These are phyloP conservation scores for Diaporthe velutina DNA, from an alignment of 2,329 filamentous ascomycete genomes.

Conservation along the genomic window DNA sequence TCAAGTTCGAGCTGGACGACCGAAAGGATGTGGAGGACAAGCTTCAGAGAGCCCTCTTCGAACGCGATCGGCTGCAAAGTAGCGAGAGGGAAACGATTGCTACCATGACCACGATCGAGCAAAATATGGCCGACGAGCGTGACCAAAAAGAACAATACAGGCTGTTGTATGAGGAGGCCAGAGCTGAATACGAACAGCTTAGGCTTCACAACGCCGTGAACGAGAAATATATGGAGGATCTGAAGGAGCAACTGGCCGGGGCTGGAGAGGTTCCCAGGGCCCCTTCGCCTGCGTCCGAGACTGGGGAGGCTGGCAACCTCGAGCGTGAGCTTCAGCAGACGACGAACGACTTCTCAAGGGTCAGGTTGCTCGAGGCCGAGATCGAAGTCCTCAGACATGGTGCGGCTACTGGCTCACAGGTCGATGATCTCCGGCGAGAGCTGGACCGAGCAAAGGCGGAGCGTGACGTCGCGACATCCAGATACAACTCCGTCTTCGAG, in stretches of 20 bases:
- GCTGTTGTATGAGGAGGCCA: conserved; percentile 49
- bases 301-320: conserved; percentile 53
- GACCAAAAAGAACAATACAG: conserved; percentile 45
- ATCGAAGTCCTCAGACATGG: conserved; percentile 67
- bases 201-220: conserved; percentile 60
- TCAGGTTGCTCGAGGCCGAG: conserved; percentile 68
- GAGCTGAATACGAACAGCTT: conserved; percentile 55
- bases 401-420: conserved; percentile 30
- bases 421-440: conserved; percentile 37
- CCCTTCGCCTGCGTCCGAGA: conserved; percentile 27
- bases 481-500: conserved; percentile 69
- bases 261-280: conserved; percentile 43
- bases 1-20: conserved; percentile 67
- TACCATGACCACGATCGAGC: conserved; percentile 43
- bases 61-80: conserved; percentile 50
- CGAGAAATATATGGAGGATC: conserved; percentile 68
- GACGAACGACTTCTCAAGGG: conserved; percentile 45
- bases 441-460: conserved; percentile 36
- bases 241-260: conserved; percentile 69
- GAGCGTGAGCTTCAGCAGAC: conserved; percentile 72
- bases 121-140: conserved; percentile 45
- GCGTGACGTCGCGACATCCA: conserved; percentile 63
- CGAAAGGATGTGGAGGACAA: conserved; percentile 51
- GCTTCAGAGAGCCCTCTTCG: conserved; percentile 44
- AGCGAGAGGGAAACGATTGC: conserved; percentile 46